These are phyloP conservation scores for Eremochloa ophiuroides DNA, from an alignment of 176 grass and related monocot species.

Conservation along the genomic window DNA sequence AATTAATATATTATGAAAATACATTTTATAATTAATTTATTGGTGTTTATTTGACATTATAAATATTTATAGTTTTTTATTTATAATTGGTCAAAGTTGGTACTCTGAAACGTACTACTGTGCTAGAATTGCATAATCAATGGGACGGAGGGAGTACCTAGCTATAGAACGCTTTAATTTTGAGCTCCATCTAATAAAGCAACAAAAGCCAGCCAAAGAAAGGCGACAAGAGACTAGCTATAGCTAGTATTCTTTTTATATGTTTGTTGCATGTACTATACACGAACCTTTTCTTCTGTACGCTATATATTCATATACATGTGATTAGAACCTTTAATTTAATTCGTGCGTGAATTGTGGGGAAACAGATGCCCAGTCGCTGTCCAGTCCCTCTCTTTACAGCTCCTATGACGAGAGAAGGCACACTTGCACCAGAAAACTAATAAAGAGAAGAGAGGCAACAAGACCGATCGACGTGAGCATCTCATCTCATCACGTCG, in stretches of 20 bases:
- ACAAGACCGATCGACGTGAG: constrained; percentile 8
- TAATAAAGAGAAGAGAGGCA: not conserved
- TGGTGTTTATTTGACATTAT: too few species aligned
- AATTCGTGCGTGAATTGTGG: not conserved
- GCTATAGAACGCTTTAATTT: not conserved
- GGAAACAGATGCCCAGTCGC: not conserved
- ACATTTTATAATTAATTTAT: too few species aligned
- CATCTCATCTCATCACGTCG: constrained; percentile 13
- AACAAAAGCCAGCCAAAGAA: not conserved
- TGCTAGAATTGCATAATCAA: too few species aligned
- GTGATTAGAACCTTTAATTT: not conserved
- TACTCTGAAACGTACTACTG: too few species aligned
- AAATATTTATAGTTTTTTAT: too few species aligned
- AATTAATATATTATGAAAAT: too few species aligned
- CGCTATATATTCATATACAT: not conserved
- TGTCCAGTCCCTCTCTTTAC: not conserved
- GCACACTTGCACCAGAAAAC: not conserved
- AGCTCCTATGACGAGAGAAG: not conserved
- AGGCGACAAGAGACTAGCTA: not conserved
- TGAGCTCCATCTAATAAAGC: not conserved
- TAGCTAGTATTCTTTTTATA: not conserved
- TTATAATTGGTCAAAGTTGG: too few species aligned
- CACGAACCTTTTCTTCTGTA: not conserved
- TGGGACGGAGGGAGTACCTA: too few species aligned
- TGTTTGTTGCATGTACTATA: not conserved